Conservation (phyloP, 306 rosid species). For the Fagus sylvatica region DNA sequence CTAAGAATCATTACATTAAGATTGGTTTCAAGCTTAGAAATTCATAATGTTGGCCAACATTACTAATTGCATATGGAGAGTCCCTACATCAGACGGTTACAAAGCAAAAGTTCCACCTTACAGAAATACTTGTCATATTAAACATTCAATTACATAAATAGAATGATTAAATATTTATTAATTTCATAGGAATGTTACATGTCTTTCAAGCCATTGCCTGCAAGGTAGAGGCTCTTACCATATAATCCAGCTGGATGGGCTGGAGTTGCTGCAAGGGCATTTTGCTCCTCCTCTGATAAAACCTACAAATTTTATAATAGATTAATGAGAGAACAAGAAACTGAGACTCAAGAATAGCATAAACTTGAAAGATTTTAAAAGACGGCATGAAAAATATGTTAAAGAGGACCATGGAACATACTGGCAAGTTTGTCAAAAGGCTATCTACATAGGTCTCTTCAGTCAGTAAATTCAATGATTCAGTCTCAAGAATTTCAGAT, state of each 20-base stretch:
- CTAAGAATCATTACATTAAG: not conserved
- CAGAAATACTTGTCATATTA: too few relatives aligned
- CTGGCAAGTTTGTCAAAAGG: slow-evolving; percentile 80
- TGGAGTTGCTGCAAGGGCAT: slow-evolving; percentile 87
- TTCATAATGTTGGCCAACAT: not conserved
- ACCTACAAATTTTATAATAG: slow-evolving; percentile 49
- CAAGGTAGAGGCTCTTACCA: slow-evolving; percentile 50
- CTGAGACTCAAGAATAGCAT: slow-evolving; percentile 10
- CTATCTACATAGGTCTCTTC: slow-evolving; percentile 68
- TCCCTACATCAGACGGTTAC: not conserved
- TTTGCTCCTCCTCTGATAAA: slow-evolving; percentile 79
- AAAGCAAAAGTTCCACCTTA: too few relatives aligned
- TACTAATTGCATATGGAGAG: not conserved
- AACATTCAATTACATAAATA: too few relatives aligned
- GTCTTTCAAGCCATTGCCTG: not conserved
- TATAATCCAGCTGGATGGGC: slow-evolving; percentile 90
- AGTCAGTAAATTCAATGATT: slow-evolving; percentile 56
- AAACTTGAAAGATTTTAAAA: not conserved
- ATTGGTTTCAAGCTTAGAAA: not conserved
- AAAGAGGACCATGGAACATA: slow-evolving; percentile 35
- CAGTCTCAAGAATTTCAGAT: slow-evolving; percentile 64
- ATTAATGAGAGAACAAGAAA: slow-evolving; percentile 28
- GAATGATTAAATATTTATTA: too few relatives aligned
- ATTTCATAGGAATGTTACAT: not conserved
- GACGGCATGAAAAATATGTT: not conserved